Percentiles rank a stretch among this genome's conserved stretches.
phyloP scores from a whole-genome alignment of 2,329 filamentous ascomycete species.

The Trichophyton verrucosum region DNA sequence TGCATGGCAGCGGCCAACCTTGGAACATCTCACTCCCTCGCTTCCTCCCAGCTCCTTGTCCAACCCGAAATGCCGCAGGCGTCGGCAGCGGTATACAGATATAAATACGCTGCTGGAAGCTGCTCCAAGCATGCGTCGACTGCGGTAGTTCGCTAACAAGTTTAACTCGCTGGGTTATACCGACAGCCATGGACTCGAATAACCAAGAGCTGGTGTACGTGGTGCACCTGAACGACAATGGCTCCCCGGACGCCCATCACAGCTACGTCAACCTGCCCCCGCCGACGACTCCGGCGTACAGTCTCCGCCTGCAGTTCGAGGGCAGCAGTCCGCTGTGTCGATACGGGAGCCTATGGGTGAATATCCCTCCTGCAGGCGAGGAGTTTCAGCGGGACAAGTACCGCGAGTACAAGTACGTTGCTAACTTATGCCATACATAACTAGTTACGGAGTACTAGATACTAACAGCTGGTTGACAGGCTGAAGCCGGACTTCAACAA shows the following conservation, averaged over 20 bases:
- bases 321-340: slow-evolving; percentile 92
- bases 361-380: slow-evolving; percentile 67
- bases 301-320: slow-evolving; percentile 78
- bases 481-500: slow-evolving; percentile 86
- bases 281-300: slow-evolving; percentile 58
- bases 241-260: slow-evolving; percentile 76
- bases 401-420: slow-evolving; percentile 70
- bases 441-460: slow-evolving; percentile 1
- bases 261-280: slow-evolving; percentile 87
- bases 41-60: not conserved
- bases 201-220: slow-evolving; percentile 53
- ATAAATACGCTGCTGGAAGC: not conserved
- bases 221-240: slow-evolving; percentile 81
- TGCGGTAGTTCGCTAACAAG: too few relatives aligned
- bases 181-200: not conserved
- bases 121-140: too few relatives aligned
- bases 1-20: not conserved
- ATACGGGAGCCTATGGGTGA: slow-evolving; percentile 91
- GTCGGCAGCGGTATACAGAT: not conserved
- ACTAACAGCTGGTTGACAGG: slow-evolving; percentile 36
- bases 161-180: not conserved
- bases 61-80: not conserved
- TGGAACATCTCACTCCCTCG: too few relatives aligned
- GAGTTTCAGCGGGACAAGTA: slow-evolving; percentile 69
- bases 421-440: not conserved